These are phyloP conservation scores for Mariannaea elegans DNA, from an alignment of 2,329 filamentous ascomycete genomes.

Conservation along the genomic window DNA sequence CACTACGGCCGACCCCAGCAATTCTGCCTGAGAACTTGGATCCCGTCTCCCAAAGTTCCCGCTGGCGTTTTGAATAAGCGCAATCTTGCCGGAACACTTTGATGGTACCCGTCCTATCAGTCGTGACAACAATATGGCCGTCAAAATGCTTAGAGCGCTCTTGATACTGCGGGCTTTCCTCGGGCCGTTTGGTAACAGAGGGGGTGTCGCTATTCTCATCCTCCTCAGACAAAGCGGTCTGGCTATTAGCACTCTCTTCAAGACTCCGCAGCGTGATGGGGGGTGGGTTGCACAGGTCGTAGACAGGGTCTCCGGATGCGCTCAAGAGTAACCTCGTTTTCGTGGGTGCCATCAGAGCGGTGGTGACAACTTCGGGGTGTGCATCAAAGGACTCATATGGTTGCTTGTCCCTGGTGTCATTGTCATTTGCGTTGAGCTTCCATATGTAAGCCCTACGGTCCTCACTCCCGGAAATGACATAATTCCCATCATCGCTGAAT, in stretches of 20 bases:
- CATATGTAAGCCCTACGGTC: slow-evolving; percentile 92
- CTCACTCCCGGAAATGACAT: slow-evolving; percentile 93
- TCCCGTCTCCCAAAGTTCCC: slow-evolving; percentile 79
- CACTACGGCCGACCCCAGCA: slow-evolving; percentile 65
- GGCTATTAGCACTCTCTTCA: slow-evolving; percentile 65
- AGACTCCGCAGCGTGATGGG: slow-evolving; percentile 83
- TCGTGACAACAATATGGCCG: slow-evolving; percentile 92
- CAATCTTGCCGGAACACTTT: slow-evolving; percentile 97
- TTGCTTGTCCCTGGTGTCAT: slow-evolving; percentile 78
- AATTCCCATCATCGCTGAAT: slow-evolving; percentile 86
- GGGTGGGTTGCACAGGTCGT: slow-evolving; percentile 94
- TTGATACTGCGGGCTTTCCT: slow-evolving; percentile 80
- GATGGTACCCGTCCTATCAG: slow-evolving; percentile 87
- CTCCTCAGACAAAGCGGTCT: slow-evolving; percentile 49
- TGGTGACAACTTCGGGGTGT: slow-evolving; percentile 87
- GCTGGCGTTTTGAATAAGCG: slow-evolving; percentile 79
- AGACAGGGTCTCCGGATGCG: slow-evolving; percentile 89
- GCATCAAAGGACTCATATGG: slow-evolving; percentile 92
- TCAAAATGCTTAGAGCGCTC: slow-evolving; percentile 78
- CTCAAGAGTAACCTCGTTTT: slow-evolving; percentile 81
- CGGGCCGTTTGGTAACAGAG: slow-evolving; percentile 55
- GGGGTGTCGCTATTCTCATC: slow-evolving; percentile 46
- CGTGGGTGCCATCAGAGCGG: slow-evolving; percentile 84
- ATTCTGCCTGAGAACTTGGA: slow-evolving; percentile 80
- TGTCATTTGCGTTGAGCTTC: slow-evolving; percentile 64